Base-by-base conservation (phyloP, 2,329 filamentous ascomycete species). In the Seiridium unicorne region DNA sequence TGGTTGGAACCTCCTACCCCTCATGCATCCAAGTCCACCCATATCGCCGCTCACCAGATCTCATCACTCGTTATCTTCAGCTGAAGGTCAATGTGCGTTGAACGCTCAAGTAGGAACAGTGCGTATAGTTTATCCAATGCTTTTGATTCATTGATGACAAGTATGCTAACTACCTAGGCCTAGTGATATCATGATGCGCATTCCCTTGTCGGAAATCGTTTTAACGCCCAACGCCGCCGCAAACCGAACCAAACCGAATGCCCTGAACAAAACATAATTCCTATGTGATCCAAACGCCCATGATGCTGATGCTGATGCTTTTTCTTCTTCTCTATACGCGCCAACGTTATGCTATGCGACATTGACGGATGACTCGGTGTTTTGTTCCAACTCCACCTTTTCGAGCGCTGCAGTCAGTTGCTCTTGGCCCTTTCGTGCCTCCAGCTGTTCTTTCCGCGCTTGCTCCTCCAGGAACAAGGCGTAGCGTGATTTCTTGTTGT, bases 401-500 rank as follows among this genome's bases (percentile, higher is more conserved):
- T 68, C 57, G 7, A 68, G 61, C 1, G 66, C 68, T 4, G 62
- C 65, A 6, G 61, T 59, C 18, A 68, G 64, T 57, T 65, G 32
- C 36, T 53, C 46, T 58, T 72, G 68, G 55, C 71, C 68, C 65
- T 86, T 84, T 66, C 88, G 81, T 80, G 91, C 88, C 57, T 72
- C 68, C 64, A 86, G 84, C 66, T 88, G 81, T 64, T 82, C 80
- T 80, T 91, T 89, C 71, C 83, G 79, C 73, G 92, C 89, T 76
- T 90, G 85, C 62, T 92, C 87, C 69, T 84, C 82, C 59, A 96
- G 78, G 77, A 90, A 97, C 77, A 93, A 88, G 9, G 93, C 91
- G 72, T 98, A 99, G 68, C 93, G 89, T 61, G 92, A 96, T 76
- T 93, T 89, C 78, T 95, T 96, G 83, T 98, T 98, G 86, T 99